Conservation (phyloP, 2,329 filamentous ascomycete genomes). For the Cordyceps cateniannulata region DNA sequence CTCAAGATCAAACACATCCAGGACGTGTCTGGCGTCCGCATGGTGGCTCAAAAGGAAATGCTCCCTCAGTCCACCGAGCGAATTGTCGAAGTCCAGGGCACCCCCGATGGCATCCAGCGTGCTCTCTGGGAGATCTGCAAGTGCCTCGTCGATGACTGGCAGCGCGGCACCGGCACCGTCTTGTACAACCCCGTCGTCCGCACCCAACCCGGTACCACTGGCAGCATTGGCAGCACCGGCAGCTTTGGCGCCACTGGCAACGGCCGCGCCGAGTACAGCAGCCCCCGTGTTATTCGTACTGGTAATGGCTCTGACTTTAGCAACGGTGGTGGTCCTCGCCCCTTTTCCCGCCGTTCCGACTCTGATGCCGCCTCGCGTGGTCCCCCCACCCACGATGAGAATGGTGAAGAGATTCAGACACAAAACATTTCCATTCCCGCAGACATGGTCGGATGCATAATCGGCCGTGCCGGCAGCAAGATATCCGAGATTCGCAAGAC, state of each 20-base stretch:
- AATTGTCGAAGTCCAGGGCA: slow-evolving; percentile 94
- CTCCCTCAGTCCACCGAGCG: slow-evolving; percentile 96
- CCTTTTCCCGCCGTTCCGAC: slow-evolving; percentile 73
- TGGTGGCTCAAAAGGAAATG: slow-evolving; percentile 99
- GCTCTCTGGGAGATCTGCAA: slow-evolving; percentile 99
- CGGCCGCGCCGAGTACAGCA: slow-evolving; percentile 47
- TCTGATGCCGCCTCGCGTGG: slow-evolving; percentile 74
- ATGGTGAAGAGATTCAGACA: slow-evolving; percentile 95
- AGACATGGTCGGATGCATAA: slow-evolving; percentile 99
- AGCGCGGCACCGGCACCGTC: slow-evolving; percentile 92
- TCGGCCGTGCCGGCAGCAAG: slow-evolving; percentile 89
- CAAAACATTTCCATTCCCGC: slow-evolving; percentile 99
- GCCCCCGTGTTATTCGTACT: slow-evolving; percentile 79
- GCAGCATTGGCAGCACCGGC: slow-evolving; percentile 37
- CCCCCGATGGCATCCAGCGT: slow-evolving; percentile 89
- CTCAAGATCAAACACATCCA: slow-evolving; percentile 99
- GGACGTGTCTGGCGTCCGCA: slow-evolving; percentile 90
- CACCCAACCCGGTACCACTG: slow-evolving; percentile 57
- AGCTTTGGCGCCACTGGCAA: slow-evolving; percentile 32
- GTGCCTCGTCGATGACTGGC: slow-evolving; percentile 95
- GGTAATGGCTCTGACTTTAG: slow-evolving; percentile 98
- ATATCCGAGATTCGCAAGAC: slow-evolving; percentile 98
- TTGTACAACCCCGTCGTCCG: slow-evolving; percentile 95
- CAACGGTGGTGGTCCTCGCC: slow-evolving; percentile 56
- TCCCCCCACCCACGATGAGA: slow-evolving; percentile 85